These are phyloP conservation scores for Aquilaria agallochum DNA, from an alignment of 441 rosid genomes.

Conservation along the genomic window DNA sequence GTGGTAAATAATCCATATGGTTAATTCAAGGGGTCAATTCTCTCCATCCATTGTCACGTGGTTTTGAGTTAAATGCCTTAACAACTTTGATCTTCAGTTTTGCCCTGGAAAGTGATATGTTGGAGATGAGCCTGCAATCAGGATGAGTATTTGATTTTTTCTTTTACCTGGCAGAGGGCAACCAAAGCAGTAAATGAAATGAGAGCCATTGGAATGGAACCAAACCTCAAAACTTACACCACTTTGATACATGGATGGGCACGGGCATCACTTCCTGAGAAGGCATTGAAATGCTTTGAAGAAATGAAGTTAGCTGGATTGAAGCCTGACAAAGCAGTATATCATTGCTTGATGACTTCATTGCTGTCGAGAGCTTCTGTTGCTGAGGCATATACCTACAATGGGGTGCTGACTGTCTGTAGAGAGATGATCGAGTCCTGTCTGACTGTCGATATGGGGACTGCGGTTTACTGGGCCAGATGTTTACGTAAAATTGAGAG, in stretches of 20 bases:
- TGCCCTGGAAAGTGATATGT: background rate
- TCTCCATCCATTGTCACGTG: too few relatives aligned
- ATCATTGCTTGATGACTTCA: conserved; percentile 89
- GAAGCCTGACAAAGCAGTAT: conserved; percentile 84
- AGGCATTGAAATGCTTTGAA: conserved; percentile 76
- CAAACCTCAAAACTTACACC: conserved; percentile 89
- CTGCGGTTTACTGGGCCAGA: conserved; percentile 92
- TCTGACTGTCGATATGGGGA: conserved; percentile 89
- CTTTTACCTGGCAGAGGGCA: conserved; percentile 53
- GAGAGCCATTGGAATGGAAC: conserved; percentile 60
- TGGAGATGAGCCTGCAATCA: background rate
- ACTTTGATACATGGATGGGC: conserved; percentile 96
- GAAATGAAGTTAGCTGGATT: conserved; percentile 75
- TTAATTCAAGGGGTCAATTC: too few relatives aligned
- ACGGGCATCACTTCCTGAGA: conserved; percentile 88
- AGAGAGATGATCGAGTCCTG: conserved; percentile 74
- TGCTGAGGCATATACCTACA: conserved; percentile 68
- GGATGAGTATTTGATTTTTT: background rate
- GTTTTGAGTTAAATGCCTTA: too few relatives aligned
- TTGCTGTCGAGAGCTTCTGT: conserved; percentile 78
- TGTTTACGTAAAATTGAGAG: conserved; percentile 77
- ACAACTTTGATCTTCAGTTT: background rate
- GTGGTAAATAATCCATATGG: too few relatives aligned
- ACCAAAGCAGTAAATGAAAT: conserved; percentile 62
- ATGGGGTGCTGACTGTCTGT: conserved; percentile 55